A percentile compares a stretch with the other conserved stretches of the same genome.
Conservation (phyloP, 768 basidiomycete genomes). For the Hortiboletus flavorubellus region DNA sequence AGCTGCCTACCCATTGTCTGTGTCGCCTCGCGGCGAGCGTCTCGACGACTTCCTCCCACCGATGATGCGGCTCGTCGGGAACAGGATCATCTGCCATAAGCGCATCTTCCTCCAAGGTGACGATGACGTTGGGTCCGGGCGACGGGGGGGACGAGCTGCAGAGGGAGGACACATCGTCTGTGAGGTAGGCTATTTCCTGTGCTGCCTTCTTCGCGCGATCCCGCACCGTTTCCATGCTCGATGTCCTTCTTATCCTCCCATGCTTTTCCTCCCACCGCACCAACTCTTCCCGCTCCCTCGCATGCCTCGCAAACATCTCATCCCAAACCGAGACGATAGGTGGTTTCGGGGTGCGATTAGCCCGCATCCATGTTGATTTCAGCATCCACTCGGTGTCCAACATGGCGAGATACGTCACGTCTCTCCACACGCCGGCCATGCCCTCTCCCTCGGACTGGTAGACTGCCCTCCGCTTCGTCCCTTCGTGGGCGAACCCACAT, state of each 20-base stretch:
- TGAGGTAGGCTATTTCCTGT: constrained; percentile 14
- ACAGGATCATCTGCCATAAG: constrained; percentile 5
- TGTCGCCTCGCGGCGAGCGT: constrained; percentile 4
- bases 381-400: constrained; percentile 60
- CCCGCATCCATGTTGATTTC: constrained; percentile 23
- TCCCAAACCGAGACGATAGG: constrained; percentile 54
- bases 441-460: constrained; percentile 39
- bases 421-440: constrained; percentile 48
- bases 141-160: constrained; percentile 21
- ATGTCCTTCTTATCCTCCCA: constrained; percentile 28
- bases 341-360: background rate
- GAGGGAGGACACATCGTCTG: constrained; percentile 17
- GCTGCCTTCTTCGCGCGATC: background rate
- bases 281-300: constrained; percentile 54
- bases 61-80: background rate
- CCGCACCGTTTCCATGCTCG: constrained; percentile 44
- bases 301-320: constrained; percentile 56
- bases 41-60: constrained; percentile 19
- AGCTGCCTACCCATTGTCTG: background rate
- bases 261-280: constrained; percentile 47
- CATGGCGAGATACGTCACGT: constrained; percentile 57
- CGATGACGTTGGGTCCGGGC: constrained; percentile 12
- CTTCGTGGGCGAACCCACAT: constrained; percentile 58
- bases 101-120: constrained; percentile 14
- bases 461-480: constrained; percentile 54